Base-by-base conservation (phyloP, 805 yeast genomes). In the Starmerella apis region DNA sequence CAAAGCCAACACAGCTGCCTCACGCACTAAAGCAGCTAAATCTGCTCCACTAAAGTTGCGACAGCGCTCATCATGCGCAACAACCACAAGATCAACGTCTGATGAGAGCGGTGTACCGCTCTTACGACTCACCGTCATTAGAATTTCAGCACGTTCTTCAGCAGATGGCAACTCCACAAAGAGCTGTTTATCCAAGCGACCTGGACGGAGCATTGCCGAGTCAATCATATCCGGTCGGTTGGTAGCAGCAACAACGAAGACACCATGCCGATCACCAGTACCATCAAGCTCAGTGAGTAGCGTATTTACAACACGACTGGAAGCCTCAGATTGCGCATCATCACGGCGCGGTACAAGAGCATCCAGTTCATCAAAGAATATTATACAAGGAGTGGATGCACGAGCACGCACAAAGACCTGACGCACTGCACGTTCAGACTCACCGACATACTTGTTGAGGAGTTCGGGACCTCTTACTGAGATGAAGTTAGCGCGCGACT, bases 211-310 rank as follows among this genome's bases (percentile, higher is more conserved):
- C 50, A 92, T 72, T 0, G 98, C 98, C 2, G 95, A 81, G 64
- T 92, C 98, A 56, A 92, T 88, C 58, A 92, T 73, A 61, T 92
- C 98, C 0, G 98, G 98, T 60, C 98, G 74, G 59, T 90, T 81
- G 0, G 97, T 92, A 1, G 97, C 98, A 0, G 97, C 97, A 22
- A 92, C 71, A 0, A 92, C 95, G 63, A 90, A 90, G 2, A 92
- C 97, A 3, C 97, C 96, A 59, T 88, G 96, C 25, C 88, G 71
- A 0, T 97, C 96, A 65, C 92, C 97, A 0, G 97, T 97, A 68
- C 98, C 98, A 68, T 92, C 98, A 33, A 92, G 72, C 63, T 92
- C 98, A 0, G 98, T 92, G 57, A 92, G 76, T 31, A 92, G 69
- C 0, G 98, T 92, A 63, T 92, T 92, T 18, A 92, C 98, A 9